These are phyloP conservation scores for Saccharomyces mikatae DNA, from an alignment of 805 yeast genomes.

Conservation along the genomic window DNA sequence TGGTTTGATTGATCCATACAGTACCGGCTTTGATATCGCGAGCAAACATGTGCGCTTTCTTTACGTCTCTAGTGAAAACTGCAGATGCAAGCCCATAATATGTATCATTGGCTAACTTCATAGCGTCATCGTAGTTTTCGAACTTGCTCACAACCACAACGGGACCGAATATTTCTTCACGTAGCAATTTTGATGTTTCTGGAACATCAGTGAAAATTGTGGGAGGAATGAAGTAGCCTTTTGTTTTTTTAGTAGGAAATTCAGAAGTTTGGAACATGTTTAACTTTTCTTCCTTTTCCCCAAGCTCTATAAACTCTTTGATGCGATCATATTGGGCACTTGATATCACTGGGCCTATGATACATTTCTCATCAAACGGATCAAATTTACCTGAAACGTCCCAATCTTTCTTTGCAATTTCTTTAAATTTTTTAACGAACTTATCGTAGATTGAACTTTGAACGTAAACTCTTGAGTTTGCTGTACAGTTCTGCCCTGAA, in stretches of 20 bases:
- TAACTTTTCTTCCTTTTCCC: constrained; percentile 40
- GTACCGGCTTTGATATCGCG: constrained; percentile 56
- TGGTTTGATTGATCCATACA: constrained; percentile 62
- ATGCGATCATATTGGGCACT: constrained; percentile 38
- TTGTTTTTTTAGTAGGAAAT: constrained; percentile 4
- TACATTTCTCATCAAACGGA: constrained; percentile 33
- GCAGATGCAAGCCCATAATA: constrained; percentile 38
- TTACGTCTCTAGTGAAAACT: constrained; percentile 60
- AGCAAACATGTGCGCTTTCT: constrained; percentile 57
- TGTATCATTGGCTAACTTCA: constrained; percentile 35
- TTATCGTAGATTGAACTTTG: constrained; percentile 44
- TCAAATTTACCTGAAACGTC: constrained; percentile 49
- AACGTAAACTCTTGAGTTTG: constrained; percentile 48
- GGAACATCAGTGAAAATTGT: constrained; percentile 35
- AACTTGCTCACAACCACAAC: constrained; percentile 35
- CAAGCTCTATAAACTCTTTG: constrained; percentile 36
- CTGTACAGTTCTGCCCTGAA: constrained; percentile 53
- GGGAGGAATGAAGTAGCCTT: constrained; percentile 35
- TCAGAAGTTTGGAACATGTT: constrained; percentile 26
- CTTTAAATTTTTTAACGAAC: constrained; percentile 34
- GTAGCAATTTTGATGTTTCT: constrained; percentile 31
- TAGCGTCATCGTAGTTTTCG: constrained; percentile 32
- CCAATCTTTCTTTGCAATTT: constrained; percentile 37
- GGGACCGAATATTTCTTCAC: constrained; percentile 41
- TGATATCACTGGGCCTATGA: constrained; percentile 47